Conservation (phyloP, 345 rosid species). For the Populus euphratica region DNA sequence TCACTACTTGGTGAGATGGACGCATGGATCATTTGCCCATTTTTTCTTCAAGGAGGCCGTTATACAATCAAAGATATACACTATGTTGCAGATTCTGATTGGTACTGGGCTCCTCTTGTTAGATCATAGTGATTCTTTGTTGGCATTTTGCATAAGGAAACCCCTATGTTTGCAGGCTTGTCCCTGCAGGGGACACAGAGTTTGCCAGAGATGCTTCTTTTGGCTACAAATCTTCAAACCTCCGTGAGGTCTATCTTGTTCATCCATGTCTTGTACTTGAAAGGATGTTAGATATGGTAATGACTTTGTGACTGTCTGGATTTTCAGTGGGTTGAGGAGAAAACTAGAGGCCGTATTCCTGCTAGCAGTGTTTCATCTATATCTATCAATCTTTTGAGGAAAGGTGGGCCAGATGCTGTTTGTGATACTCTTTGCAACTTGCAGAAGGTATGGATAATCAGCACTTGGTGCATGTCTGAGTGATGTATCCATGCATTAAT, state of each 20-base stretch:
- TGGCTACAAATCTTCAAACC: slow-evolving; percentile 89
- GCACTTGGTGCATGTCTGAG: background rate
- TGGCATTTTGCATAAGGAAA: background rate
- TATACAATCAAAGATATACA: slow-evolving; percentile 82
- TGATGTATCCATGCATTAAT: background rate
- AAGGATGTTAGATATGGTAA: slow-evolving; percentile 9
- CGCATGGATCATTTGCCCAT: slow-evolving; percentile 93
- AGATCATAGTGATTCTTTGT: background rate
- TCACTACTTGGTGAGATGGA: slow-evolving; percentile 90
- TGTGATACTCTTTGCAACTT: slow-evolving; percentile 69
- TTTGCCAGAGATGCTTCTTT: slow-evolving; percentile 95
- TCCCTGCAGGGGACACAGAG: slow-evolving; percentile 95
- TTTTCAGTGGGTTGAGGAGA: slow-evolving; percentile 93
- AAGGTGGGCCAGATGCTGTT: slow-evolving; percentile 91
- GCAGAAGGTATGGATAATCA: slow-evolving; percentile 54
- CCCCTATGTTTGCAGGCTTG: slow-evolving; percentile 48
- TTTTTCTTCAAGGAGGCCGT: slow-evolving; percentile 98
- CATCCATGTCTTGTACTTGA: background rate
- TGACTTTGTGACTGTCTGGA: slow-evolving; percentile 11
- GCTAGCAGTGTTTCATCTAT: slow-evolving; percentile 68
- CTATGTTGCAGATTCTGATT: slow-evolving; percentile 85
- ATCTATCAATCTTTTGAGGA: slow-evolving; percentile 72
- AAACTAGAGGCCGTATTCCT: slow-evolving; percentile 64
- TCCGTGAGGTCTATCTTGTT: slow-evolving; percentile 55
- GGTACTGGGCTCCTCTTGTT: slow-evolving; percentile 35